Percentiles rank a stretch among this genome's conserved stretches.
phyloP scores from a whole-genome alignment of 176 grass and related monocot species.

The Musa troglodytarum region DNA sequence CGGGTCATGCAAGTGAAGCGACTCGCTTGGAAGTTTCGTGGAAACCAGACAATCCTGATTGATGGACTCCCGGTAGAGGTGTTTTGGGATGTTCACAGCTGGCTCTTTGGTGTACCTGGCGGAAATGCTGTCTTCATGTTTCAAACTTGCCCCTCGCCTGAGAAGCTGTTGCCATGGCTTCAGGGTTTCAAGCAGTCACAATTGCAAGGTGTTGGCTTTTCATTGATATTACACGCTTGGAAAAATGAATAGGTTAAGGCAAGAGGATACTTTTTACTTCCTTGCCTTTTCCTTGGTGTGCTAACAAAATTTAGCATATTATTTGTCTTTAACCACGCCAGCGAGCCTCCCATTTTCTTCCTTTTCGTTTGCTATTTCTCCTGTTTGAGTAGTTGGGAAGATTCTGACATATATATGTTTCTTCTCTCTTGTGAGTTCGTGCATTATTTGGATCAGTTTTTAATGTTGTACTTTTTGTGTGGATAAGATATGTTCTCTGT shows the following conservation, averaged over 20 bases:
- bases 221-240: slow-evolving; percentile 15
- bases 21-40: slow-evolving; percentile 9
- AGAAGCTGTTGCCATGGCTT: slow-evolving; percentile 6
- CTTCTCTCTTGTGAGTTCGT: background rate
- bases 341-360: background rate
- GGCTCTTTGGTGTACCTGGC: background rate
- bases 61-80: slow-evolving; percentile 9
- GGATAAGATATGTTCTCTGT: background rate
- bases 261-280: slow-evolving; percentile 3
- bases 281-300: background rate
- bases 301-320: background rate
- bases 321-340: background rate
- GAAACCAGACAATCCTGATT: slow-evolving; percentile 12
- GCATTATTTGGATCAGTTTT: background rate
- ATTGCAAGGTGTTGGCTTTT: background rate
- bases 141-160: background rate
- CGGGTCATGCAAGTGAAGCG: slow-evolving; percentile 12
- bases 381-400: background rate
- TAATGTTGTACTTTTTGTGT: background rate
- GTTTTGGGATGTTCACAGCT: slow-evolving; percentile 16
- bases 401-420: background rate
- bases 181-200: background rate
- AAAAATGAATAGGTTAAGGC: slow-evolving; percentile 5
- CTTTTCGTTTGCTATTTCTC: background rate
- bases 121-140: slow-evolving; percentile 16